Evolutionary conservation across 2,329 filamentous ascomycete genomes (phyloP), one percentile per base, ranked within the genome.

Genomic region (Trichoderma endophyticum): DNA sequence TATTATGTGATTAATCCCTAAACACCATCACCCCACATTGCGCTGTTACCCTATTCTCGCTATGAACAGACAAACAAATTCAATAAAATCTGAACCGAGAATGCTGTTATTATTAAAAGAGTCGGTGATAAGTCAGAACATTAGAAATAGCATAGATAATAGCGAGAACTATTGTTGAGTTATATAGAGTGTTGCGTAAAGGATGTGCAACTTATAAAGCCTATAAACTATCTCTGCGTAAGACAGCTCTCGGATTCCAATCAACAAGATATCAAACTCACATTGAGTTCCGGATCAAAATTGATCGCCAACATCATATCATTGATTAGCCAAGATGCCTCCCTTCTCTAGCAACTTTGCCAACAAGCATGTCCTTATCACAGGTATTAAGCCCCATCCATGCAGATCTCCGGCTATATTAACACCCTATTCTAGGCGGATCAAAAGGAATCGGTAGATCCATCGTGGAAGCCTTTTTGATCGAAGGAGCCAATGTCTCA

Each of bases 401-500:
- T 3, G 1, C 2, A 6, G 4, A 21, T 18, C 2, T 43, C 5
- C 3, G 6, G 4, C 30, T 7, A 21, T 18, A 62, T 12, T 60
- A 39, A 67, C 4, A 60, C 11, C 26, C 14, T n/a, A 21, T 3
- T 11, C 6, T 21, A 77, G 75, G 77, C 8, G 77, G 77, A 0
- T 73, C 72, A 6, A 78, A 78, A 30, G 77, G 77, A 3, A 76
- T 78, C n/a, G 77, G 77, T 0, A 76, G 60, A 48, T 75, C 71
- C 2, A 75, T 76, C 1, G 75, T 75, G 0, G 72, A 78, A 36
- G 36, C 43, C 1, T 75, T 78, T 11, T 73, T 78, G 12, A 24
- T 56, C n/a, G 77, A 77, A 34, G 76, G 77, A 6, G 77, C 76
- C 14, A 77, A 78, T 24, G 77, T 78, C 4, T 78, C 77, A 2